Evolutionary conservation across 768 basidiomycete species (phyloP).

Genomic region (Kwoniella dendrophila): DNA sequence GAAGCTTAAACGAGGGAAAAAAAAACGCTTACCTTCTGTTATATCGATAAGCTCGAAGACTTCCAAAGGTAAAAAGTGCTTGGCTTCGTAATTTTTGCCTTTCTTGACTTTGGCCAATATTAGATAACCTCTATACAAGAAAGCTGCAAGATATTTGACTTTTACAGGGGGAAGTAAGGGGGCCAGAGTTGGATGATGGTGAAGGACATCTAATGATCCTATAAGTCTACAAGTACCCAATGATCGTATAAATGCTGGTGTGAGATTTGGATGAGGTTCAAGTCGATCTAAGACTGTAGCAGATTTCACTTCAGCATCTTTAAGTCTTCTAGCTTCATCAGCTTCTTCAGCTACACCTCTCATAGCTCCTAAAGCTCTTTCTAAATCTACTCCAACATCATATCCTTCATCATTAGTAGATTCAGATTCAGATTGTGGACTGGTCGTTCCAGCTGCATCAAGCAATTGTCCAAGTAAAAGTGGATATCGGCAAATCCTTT

Average conservation of each 20-base stretch:
- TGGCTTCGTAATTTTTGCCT: conserved; percentile 73
- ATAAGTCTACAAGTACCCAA: conserved; percentile 78
- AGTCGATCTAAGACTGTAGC: conserved; percentile 72
- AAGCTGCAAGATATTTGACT: conserved; percentile 85
- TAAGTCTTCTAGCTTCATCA: conserved; percentile 73
- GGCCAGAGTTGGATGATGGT: conserved; percentile 64
- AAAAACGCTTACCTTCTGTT: conserved; percentile 67
- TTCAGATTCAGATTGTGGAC: conserved; percentile 22
- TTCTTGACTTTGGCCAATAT: conserved; percentile 84
- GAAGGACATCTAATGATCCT: conserved; percentile 85
- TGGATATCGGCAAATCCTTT: conserved; percentile 93
- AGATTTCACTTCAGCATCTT: conserved; percentile 69
- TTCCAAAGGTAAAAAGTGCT: conserved; percentile 80
- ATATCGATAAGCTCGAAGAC: conserved; percentile 72
- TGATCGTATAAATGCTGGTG: conserved; percentile 59
- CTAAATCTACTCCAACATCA: conserved; percentile 49
- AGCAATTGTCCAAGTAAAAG: conserved; percentile 77
- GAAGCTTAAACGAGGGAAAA: neutral
- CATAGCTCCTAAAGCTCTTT: conserved; percentile 66
- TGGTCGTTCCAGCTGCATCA: conserved; percentile 26
- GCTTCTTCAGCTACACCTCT: conserved; percentile 73
- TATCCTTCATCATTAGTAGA: conserved; percentile 22
- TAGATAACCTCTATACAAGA: conserved; percentile 86
- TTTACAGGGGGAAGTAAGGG: conserved; percentile 62
- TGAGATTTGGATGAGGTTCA: conserved; percentile 54